phyloP scores from a whole-genome alignment of 805 yeast genomes.

The Metschnikowia corniflorae region DNA sequence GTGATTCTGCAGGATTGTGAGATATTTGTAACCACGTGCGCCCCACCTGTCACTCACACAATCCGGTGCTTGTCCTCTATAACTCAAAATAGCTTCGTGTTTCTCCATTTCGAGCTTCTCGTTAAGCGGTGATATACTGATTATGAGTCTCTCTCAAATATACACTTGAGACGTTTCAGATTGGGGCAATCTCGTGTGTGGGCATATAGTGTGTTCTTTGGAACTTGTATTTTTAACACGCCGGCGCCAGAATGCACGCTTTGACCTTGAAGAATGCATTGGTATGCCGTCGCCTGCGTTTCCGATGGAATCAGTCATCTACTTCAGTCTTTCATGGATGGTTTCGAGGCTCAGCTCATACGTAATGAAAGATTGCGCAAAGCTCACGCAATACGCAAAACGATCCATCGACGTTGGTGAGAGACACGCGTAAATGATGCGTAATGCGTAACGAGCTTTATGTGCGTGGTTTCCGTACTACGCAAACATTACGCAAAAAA shows the following conservation, averaged over 20 bases:
- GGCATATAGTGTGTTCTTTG: not conserved
- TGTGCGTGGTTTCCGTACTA: not conserved
- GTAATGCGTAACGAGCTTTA: not conserved
- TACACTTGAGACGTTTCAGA: slow-evolving; percentile 1
- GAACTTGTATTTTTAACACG: not conserved
- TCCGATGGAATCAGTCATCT: not conserved
- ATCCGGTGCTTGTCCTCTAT: not conserved
- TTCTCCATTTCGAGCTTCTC: not conserved
- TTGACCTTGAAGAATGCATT: not conserved
- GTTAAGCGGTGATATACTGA: not conserved
- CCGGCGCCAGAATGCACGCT: not conserved
- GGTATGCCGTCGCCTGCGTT: not conserved
- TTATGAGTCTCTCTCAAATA: not conserved
- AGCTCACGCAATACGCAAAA: slow-evolving; percentile 4
- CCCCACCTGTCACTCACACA: not conserved
- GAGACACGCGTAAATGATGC: not conserved
- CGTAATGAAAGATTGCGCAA: not conserved
- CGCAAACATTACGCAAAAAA: slow-evolving; percentile 1
- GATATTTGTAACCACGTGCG: not conserved
- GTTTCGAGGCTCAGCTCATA: not conserved
- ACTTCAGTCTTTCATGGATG: not conserved
- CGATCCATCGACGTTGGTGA: not conserved
- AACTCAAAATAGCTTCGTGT: not conserved
- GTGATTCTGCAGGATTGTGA: too few species aligned
- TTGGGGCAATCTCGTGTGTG: not conserved